Evolutionary conservation across 345 rosid species (phyloP).

Genomic region (Rhodamnia rubescens): DNA sequence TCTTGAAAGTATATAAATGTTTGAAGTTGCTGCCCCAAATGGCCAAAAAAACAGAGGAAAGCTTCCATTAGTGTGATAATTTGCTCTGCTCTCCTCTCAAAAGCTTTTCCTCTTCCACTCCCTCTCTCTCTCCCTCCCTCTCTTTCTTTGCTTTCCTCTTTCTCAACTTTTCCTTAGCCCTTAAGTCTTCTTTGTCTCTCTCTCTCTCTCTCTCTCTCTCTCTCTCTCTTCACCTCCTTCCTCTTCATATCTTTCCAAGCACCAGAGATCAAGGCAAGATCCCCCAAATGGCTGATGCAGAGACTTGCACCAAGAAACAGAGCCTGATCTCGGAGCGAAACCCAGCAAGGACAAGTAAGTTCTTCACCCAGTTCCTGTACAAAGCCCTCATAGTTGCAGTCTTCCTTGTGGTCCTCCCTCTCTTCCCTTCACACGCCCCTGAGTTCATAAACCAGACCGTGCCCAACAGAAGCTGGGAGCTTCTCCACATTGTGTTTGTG

Average conservation of each 20-base stretch:
- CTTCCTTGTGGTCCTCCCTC: slow-evolving; percentile 35
- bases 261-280: slow-evolving; percentile 4
- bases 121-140: background rate
- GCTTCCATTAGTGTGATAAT: background rate
- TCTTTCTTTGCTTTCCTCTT: background rate
- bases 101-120: background rate
- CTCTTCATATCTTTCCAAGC: slow-evolving; percentile 16
- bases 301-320: slow-evolving; percentile 1
- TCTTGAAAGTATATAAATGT: background rate
- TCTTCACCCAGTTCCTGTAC: slow-evolving; percentile 43
- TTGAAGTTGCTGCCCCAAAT: background rate
- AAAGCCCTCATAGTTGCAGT: slow-evolving; percentile 50
- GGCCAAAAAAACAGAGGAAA: background rate
- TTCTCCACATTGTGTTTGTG: slow-evolving; percentile 81
- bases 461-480: slow-evolving; percentile 65
- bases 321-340: slow-evolving; percentile 11
- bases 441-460: slow-evolving; percentile 68
- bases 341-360: slow-evolving; percentile 33
- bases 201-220: slow-evolving; percentile 6
- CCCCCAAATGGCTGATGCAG: slow-evolving; percentile 59
- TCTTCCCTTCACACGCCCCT: slow-evolving; percentile 76
- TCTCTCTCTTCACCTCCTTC: background rate
- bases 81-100: background rate
- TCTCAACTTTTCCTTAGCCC: slow-evolving; percentile 4
- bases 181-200: slow-evolving; percentile 5